Conservation (phyloP, 2,329 filamentous ascomycete genomes). For the Westerdykella ornata region DNA sequence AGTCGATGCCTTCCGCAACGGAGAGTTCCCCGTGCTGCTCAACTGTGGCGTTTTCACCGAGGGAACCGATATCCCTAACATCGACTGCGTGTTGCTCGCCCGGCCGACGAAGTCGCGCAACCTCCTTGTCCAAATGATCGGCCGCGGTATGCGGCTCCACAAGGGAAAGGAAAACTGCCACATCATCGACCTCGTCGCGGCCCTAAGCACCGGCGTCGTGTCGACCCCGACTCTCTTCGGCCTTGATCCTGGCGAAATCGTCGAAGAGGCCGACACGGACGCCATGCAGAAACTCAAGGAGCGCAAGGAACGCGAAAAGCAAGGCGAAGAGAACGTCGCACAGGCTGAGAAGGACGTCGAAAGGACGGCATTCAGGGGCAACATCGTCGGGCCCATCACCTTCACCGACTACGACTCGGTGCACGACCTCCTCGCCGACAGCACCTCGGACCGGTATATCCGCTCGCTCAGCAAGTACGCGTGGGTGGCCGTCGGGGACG, state of each 20-base stretch:
- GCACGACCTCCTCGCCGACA: constrained; percentile 82
- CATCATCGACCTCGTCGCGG: constrained; percentile 92
- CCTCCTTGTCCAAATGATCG: constrained; percentile 94
- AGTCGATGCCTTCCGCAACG: constrained; percentile 67
- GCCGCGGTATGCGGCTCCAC: constrained; percentile 79
- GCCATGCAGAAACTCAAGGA: constrained; percentile 54
- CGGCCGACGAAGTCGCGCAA: constrained; percentile 90
- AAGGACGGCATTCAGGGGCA: constrained; percentile 25
- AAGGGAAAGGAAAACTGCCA: constrained; percentile 82
- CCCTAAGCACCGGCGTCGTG: constrained; percentile 73
- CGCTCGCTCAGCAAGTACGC: constrained; percentile 65
- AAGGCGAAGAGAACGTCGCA: constrained; percentile 47
- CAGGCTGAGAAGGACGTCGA: constrained; percentile 80
- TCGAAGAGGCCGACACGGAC: constrained; percentile 59
- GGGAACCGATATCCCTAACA: constrained; percentile 94
- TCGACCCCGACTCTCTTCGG: constrained; percentile 91
- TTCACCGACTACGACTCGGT: constrained; percentile 91
- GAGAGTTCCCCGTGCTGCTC: constrained; percentile 77
- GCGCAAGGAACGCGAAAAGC: constrained; percentile 38
- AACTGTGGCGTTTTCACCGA: constrained; percentile 98
- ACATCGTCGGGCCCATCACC: constrained; percentile 50
- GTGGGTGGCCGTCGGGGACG: constrained; percentile 73
- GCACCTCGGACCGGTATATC: constrained; percentile 70
- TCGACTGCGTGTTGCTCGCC: constrained; percentile 85
- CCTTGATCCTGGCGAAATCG: constrained; percentile 72